These are phyloP conservation scores for Henckelia pumila DNA, from an alignment of 257 asterid genomes.

Conservation along the genomic window DNA sequence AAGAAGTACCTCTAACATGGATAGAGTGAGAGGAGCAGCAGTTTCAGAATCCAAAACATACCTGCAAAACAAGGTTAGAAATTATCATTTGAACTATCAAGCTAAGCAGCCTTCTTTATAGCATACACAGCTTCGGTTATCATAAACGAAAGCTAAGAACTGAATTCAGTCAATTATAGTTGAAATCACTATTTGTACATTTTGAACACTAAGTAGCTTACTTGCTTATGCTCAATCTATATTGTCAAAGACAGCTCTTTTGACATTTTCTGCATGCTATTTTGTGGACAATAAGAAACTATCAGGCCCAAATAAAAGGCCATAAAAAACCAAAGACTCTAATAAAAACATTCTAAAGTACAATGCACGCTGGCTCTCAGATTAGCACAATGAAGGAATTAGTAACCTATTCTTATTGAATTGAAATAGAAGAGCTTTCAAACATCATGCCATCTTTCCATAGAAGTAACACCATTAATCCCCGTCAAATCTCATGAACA, in stretches of 20 bases:
- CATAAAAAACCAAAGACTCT: conserved; percentile 1
- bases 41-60: conserved; percentile 87
- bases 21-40: conserved; percentile 93
- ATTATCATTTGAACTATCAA: conserved; percentile 26
- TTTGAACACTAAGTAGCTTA: conserved; percentile 17
- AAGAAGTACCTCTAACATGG: conserved; percentile 85
- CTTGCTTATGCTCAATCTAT: conserved; percentile 7
- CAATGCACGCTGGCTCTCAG: not conserved
- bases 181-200: conserved; percentile 10
- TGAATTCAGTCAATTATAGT: conserved; percentile 6
- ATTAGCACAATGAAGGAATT: conserved; percentile 1
- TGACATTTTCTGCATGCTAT: conserved; percentile 5
- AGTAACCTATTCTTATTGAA: conserved; percentile 4
- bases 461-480: conserved; percentile 2
- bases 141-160: conserved; percentile 6
- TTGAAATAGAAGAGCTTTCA: conserved; percentile 8
- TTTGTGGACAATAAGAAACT: conserved; percentile 9
- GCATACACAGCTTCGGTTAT: conserved; percentile 14
- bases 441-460: conserved; percentile 15
- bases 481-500: conserved; percentile 16
- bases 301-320: not conserved
- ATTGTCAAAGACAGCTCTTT: not conserved
- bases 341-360: not conserved
- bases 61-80: conserved; percentile 55
- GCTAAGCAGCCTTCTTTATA: conserved; percentile 16